Base-by-base conservation (phyloP, 257 asterid genomes). In the Fraxinus americana region DNA sequence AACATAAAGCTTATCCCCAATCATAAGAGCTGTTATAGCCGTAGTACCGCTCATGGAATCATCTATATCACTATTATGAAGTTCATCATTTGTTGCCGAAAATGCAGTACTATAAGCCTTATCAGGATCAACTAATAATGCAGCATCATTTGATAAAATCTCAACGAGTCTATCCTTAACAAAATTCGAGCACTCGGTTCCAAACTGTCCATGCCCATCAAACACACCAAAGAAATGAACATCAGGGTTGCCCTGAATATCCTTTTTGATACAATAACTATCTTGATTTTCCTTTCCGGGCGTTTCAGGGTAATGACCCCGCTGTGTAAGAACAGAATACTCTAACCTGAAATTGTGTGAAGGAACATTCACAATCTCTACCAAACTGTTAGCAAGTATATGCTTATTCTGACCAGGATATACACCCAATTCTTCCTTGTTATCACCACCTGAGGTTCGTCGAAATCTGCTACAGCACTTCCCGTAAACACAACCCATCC, bases 41-140 rank as follows among this genome's bases (percentile, higher is more conserved):
- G 99, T 94, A 2, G 99, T 94, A 57, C 99, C 99, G 85, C 98
- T 92, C 99, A 94, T 92, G 41, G 97, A 84, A 85, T 94, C 99
- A 80, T 94, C 99, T 76, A 94, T 85, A 8, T 81, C 90, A 75
- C 91, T 90, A 50, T 73, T 65, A 30, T 90, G 98, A 68, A 94
- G 99, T 79, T 94, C 99, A 32, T 87, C 92, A 82, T 94, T 94
- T 10, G 96, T 83, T 12, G 91, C 84, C 72, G 83, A 72, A 65
- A 91, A 94, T 2, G 99, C 98, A 27, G 90, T 43, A 61, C 88
- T 89, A 75, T 89, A 94, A 77, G 97, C 95, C 88, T 84, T 87
- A 38, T 90, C 85, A 2, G 99, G 99, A 81, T 94, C 97, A 76
- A 89, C 95, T 78, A 91, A 74, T 87, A 94, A 89, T 5, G 87